These are phyloP conservation scores for Colletotrichum falcatum DNA, from an alignment of 2,329 filamentous ascomycete genomes.

Conservation along the genomic window DNA sequence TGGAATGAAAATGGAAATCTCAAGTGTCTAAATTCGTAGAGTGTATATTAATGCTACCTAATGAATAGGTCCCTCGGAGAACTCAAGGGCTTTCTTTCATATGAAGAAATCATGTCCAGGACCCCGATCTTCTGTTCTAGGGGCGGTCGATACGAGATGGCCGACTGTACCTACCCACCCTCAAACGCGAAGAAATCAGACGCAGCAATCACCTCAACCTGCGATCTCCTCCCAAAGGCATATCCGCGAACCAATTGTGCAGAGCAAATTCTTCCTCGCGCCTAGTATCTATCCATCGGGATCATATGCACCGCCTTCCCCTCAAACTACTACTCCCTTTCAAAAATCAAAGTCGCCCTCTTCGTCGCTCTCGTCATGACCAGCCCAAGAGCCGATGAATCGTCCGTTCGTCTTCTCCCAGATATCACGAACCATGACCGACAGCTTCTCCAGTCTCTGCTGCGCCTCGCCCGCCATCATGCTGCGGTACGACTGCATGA, in stretches of 20 bases:
- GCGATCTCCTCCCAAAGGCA: neutral
- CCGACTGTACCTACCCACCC: neutral
- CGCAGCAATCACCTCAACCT: neutral
- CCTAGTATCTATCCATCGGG: neutral
- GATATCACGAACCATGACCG: slow-evolving; percentile 24
- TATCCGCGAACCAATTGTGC: neutral
- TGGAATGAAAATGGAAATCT: slow-evolving; percentile 17
- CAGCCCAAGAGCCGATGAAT: slow-evolving; percentile 26
- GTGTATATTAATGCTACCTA: slow-evolving; percentile 6
- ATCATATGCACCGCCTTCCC: neutral
- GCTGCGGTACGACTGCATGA: slow-evolving; percentile 40
- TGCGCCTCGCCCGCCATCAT: slow-evolving; percentile 35
- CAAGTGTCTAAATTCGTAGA: neutral
- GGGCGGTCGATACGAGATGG: neutral
- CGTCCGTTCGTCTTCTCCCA: slow-evolving; percentile 27
- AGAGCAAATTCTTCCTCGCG: neutral
- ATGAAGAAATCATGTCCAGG: neutral
- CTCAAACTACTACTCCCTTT: neutral
- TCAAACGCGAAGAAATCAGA: slow-evolving; percentile 3
- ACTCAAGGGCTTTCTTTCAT: neutral
- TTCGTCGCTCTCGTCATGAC: slow-evolving; percentile 22
- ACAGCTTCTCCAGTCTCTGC: slow-evolving; percentile 22
- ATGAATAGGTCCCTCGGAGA: neutral
- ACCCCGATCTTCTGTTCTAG: neutral
- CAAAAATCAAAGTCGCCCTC: neutral